Percentiles rank a stretch among this genome's conserved stretches.
phyloP scores from a whole-genome alignment of 768 basidiomycete genomes.

The Trametes elegans region DNA sequence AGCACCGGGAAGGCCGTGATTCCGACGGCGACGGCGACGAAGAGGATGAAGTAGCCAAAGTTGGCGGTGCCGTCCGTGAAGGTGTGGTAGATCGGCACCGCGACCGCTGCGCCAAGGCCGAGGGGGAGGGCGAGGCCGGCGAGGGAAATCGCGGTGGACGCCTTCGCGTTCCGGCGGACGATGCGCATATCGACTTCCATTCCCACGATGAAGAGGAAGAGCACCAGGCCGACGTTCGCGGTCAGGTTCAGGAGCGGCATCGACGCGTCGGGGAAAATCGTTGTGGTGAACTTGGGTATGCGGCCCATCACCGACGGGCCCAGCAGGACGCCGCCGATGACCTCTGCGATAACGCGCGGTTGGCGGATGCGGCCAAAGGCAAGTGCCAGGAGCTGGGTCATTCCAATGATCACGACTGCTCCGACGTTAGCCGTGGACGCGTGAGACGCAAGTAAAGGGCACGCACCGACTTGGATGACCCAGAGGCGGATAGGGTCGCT shows the following conservation, averaged over 20 bases:
- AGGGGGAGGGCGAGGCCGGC: slow-evolving; percentile 77
- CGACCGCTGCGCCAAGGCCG: slow-evolving; percentile 72
- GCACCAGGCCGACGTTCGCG: slow-evolving; percentile 69
- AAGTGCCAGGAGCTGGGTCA: slow-evolving; percentile 72
- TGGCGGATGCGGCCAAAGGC: slow-evolving; percentile 70
- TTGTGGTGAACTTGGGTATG: slow-evolving; percentile 64
- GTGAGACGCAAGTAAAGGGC: neutral
- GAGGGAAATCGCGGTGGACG: slow-evolving; percentile 57
- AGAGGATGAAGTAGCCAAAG: slow-evolving; percentile 82
- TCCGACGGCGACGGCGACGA: slow-evolving; percentile 78
- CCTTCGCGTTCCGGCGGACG: slow-evolving; percentile 58
- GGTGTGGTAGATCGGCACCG: slow-evolving; percentile 70
- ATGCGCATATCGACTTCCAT: slow-evolving; percentile 78
- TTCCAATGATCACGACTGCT: slow-evolving; percentile 73
- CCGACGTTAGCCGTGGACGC: neutral
- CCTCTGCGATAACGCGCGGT: slow-evolving; percentile 92
- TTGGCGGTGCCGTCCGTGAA: slow-evolving; percentile 58
- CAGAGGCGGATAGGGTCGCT: slow-evolving; percentile 73
- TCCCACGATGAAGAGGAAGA: slow-evolving; percentile 83
- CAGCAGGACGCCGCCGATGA: slow-evolving; percentile 87
- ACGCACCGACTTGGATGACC: slow-evolving; percentile 72
- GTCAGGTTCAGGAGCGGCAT: slow-evolving; percentile 67
- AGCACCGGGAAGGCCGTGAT: slow-evolving; percentile 84
- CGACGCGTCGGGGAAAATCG: slow-evolving; percentile 38
- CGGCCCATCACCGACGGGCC: slow-evolving; percentile 68